Base-by-base conservation (phyloP, 2,329 filamentous ascomycete species). In the Penicillium psychrosexuale region DNA sequence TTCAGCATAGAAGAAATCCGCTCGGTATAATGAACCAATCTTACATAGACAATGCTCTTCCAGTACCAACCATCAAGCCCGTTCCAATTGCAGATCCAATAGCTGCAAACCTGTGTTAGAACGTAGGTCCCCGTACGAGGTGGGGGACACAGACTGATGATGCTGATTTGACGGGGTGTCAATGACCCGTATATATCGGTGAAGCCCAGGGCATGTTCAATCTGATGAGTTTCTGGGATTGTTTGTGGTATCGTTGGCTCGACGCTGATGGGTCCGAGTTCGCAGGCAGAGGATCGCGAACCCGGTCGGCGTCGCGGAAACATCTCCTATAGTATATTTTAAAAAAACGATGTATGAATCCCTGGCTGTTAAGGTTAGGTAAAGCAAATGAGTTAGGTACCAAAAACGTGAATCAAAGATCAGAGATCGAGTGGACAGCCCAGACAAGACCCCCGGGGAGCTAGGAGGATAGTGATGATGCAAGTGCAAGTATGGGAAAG, bases 11-110 rank as follows among this genome's bases (percentile, higher is more conserved):
- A 19, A n/a, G n/a, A 37, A 9, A 43, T 8, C 3, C 6, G 28
- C 7, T 8, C 11, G 12, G 13, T 42, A 11, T 22, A 2, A 7
- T 19, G 40, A 28, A 22, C 4, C 12, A 19, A 30, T 31, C 66
- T 56, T 64, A 70, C 69, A 64, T 59, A 27, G 66, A 63, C 15
- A 70, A 59, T 38, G 66, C 65, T 50, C 61, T 62, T 4, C 63
- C 65, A 15, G 65, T 68, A 17, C 61, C 66, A 27, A 70, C 61
- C 63, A 69, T 68, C 53, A 71, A 56, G 1, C 68, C 68, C 1
- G 68, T 69, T 37, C 68, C 67, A 49, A 71, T 69, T 0, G 68
- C 67, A 5, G 64, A 65, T 13, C 68, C 68, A 30, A 71, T 67
- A 2, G 67, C 68, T 71, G 45, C 8, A 15, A 12, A 13, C n/a